phyloP scores from a whole-genome alignment of 805 yeast species.

The Ogataea henricii region DNA sequence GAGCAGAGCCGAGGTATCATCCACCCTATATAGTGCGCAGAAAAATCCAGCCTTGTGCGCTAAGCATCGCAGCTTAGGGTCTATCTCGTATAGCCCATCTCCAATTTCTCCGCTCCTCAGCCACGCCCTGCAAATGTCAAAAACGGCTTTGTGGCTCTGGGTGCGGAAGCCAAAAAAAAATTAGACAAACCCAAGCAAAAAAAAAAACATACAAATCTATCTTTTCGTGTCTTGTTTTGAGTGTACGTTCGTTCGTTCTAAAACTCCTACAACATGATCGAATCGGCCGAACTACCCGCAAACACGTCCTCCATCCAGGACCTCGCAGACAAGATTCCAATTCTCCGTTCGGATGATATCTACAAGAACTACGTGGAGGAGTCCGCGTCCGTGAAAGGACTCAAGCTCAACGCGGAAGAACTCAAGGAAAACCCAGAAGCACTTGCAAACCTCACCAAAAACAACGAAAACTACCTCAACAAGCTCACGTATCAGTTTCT shows the following conservation, averaged over 20 bases:
- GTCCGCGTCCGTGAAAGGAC: slow-evolving; percentile 17
- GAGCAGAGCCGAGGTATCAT: too few species aligned
- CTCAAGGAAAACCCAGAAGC: slow-evolving; percentile 21
- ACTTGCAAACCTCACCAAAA: slow-evolving; percentile 18
- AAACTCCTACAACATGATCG: slow-evolving; percentile 4
- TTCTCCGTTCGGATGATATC: slow-evolving; percentile 21
- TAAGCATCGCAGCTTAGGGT: background rate
- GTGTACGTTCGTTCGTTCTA: background rate
- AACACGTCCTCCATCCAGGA: slow-evolving; percentile 23
- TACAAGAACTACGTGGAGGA: slow-evolving; percentile 23
- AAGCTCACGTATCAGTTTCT: slow-evolving; percentile 64
- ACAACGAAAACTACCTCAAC: slow-evolving; percentile 46
- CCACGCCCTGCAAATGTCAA: background rate
- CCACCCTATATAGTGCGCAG: too few species aligned
- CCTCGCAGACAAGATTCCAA: slow-evolving; percentile 20
- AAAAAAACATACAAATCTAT: background rate
- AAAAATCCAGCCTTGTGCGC: background rate
- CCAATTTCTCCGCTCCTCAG: background rate
- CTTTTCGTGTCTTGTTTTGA: slow-evolving; percentile 3
- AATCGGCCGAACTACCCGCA: slow-evolving; percentile 4
- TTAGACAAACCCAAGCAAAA: too few species aligned
- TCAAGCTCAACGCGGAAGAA: slow-evolving; percentile 16
- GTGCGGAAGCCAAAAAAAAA: background rate
- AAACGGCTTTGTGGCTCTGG: slow-evolving; percentile 5
- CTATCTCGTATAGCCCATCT: background rate